Base-by-base conservation (phyloP, 1,284 basidiomycete species). In the Cryptococcus sp. region DNA sequence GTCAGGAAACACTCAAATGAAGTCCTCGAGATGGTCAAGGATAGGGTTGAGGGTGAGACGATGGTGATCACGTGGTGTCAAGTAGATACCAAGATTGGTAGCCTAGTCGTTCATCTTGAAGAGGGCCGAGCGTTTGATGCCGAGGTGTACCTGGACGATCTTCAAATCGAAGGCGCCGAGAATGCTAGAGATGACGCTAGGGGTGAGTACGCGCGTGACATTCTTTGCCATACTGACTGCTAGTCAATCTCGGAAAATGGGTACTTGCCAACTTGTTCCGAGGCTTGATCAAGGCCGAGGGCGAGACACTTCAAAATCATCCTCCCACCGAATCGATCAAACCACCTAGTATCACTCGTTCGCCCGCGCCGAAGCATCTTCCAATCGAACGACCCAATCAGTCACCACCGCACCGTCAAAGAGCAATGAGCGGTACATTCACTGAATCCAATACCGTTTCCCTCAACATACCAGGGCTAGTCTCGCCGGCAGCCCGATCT, bases 81-180 rank as follows among this genome's bases (percentile, higher is more conserved):
- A 18, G 85, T 89, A 22, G 94, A 98, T 71, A 94, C 91, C 4
- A 87, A 88, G 72, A 85, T 86, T 18, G 94, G 94, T 2, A 82
- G 89, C 31, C 78, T 99, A 54, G 86, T 86, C 0, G 84, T 98
- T 3, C 91, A 97, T 75, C 69, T 98, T 40, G 88, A 84, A 51
- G 90, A 96, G 62, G 71, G 68, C 4, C 77, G 82, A 45, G 90
- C 86, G 60, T 98, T 97, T 70, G 92, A 97, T 55, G 89, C 90
- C 10, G 96, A 98, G 75, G 84, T 94, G 3, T 98, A 96, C 69
- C 84, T 87, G 3, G 93, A 98, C 70, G 94, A 98, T 73, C 83
- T 84, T 49, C 88, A 84, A 22, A 84, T 83, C 70, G 77, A 71
- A 7, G 75, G 77, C 25, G 81, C 84, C 50, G 78, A 78, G 22